Base-by-base conservation (phyloP, 2,329 filamentous ascomycete genomes). In the Colletotrichum sidae region DNA sequence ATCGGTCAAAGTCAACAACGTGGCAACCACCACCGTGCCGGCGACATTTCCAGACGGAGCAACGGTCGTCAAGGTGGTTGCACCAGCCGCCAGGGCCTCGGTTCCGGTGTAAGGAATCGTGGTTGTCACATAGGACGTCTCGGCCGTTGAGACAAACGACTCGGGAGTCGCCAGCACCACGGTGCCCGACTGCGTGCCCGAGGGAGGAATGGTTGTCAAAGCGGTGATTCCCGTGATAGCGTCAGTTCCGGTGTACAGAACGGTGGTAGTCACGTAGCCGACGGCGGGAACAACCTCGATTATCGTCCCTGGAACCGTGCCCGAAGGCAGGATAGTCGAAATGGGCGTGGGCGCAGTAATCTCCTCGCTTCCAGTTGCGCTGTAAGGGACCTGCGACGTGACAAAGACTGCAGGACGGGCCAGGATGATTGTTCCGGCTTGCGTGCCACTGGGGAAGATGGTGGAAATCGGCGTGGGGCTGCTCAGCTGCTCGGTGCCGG, bases 391-490 rank as follows among this genome's bases (percentile, higher is more conserved):
- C 41, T 34, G 35, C 25, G 13, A 38, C 7, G 49, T 52, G 13
- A 52, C 35, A 12, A 38, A 52, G 11, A 50, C 13, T 6, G 25
- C 25, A 38, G 47, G 25, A n/a, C 39, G 37, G 2, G 55, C 45
- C 1, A 64, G 34, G 11, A 67, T 54, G 11, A 64, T 53, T 3
- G 63, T 64, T 2, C 67, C 62, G 11, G 67, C 54, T 4, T n/a
- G 25, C 9, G 67, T 53, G 4, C 50, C 54, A 9, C 42, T 60
- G 39, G 55, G 60, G 8, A 47, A 46, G 13, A 60, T 54, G 15
- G 65, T 64, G 6, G 55, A 49, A 6, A 57, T n/a, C 4, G 55
- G 44, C 2, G 45, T 57, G 4, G 45, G 34, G 34, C 45, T 25
- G 7, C 15, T 50, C 17, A 57, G 34, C 15, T 17, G 25, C n/a